Conservation (phyloP, 2,329 filamentous ascomycete species). For the Graphium sp. region DNA sequence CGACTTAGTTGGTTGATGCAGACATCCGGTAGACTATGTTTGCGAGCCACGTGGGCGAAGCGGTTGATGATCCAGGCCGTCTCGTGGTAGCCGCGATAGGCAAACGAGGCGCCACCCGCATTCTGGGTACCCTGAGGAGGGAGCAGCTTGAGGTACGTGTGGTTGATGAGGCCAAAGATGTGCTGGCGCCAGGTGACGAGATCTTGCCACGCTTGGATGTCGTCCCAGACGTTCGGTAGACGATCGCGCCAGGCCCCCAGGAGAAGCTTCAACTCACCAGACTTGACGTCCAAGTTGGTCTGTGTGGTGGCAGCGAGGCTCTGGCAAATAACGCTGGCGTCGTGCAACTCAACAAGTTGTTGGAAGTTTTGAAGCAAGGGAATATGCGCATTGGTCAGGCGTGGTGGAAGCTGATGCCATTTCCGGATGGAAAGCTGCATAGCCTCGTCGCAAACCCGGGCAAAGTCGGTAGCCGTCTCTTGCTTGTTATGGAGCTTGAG, state of each 20-base stretch:
- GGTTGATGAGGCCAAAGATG: slow-evolving; percentile 95
- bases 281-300: slow-evolving; percentile 80
- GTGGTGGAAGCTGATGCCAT: slow-evolving; percentile 93
- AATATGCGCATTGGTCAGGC: slow-evolving; percentile 88
- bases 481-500: slow-evolving; percentile 87
- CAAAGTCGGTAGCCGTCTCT: slow-evolving; percentile 67
- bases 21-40: slow-evolving; percentile 90
- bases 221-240: slow-evolving; percentile 95
- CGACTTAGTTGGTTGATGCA: slow-evolving; percentile 94
- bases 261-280: slow-evolving; percentile 84
- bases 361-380: slow-evolving; percentile 95
- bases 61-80: slow-evolving; percentile 99
- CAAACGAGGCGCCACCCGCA: slow-evolving; percentile 79
- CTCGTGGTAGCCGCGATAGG: slow-evolving; percentile 94
- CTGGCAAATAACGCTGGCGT: slow-evolving; percentile 90
- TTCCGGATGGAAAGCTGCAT: slow-evolving; percentile 95
- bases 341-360: slow-evolving; percentile 89
- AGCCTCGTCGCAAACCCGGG: slow-evolving; percentile 82
- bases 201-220: slow-evolving; percentile 98
- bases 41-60: slow-evolving; percentile 92
- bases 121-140: slow-evolving; percentile 61
- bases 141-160: slow-evolving; percentile 73
- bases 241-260: slow-evolving; percentile 91
- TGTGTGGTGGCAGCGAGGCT: slow-evolving; percentile 76
- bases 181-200: slow-evolving; percentile 99